phyloP scores from a whole-genome alignment of 192 early-diverging fungal genomes.

The Podila minutissima region DNA sequence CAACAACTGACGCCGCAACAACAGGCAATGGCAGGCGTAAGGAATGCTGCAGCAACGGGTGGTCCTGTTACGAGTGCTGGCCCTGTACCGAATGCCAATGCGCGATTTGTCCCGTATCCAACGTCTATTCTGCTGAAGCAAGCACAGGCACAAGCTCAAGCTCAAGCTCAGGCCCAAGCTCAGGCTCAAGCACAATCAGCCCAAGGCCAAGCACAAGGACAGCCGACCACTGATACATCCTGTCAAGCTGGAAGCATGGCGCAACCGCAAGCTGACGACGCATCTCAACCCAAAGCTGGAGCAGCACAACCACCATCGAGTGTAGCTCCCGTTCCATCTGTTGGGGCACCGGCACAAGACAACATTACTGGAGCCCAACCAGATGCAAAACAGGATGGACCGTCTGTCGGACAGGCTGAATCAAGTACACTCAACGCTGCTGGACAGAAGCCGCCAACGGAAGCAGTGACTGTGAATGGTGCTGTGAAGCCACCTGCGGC shows the following conservation, averaged over 20 bases:
- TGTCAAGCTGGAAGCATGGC: not conserved
- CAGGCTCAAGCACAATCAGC: constrained; percentile 13
- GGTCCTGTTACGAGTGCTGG: constrained; percentile 12
- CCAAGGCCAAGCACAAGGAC: constrained; percentile 1
- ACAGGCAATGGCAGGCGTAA: not conserved
- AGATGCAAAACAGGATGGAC: not conserved
- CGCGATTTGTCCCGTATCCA: constrained; percentile 36
- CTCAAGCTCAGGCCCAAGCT: constrained; percentile 14
- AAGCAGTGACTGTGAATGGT: not conserved
- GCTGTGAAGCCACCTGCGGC: not conserved
- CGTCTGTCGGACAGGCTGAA: not conserved
- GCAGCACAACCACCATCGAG: too few relatives aligned
- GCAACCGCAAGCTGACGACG: constrained; percentile 1
- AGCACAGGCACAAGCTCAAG: constrained; percentile 21
- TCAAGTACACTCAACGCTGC: not conserved
- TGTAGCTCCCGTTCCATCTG: not conserved
- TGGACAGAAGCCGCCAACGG: constrained; percentile 2
- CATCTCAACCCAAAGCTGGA: not conserved
- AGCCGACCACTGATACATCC: not conserved
- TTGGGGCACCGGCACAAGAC: not conserved
- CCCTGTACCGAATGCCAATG: constrained; percentile 23
- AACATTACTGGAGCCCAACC: not conserved
- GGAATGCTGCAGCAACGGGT: not conserved
- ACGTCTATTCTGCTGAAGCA: constrained; percentile 45
- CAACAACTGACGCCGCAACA: constrained; percentile 4